Conservation (phyloP, 805 yeast species). For the Candida sonorensis region DNA sequence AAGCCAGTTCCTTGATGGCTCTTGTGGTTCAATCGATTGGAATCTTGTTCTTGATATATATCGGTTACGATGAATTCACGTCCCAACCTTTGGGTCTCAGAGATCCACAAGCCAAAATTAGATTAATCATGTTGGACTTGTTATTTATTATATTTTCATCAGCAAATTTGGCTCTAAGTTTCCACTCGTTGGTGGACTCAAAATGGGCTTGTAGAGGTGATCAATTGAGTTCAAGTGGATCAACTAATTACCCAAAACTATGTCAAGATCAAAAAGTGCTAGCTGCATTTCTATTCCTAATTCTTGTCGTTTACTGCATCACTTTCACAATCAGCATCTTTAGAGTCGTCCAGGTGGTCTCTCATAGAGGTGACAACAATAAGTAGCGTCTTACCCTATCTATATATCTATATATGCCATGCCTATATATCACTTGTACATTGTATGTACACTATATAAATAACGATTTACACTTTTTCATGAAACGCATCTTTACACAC, state of each 20-base stretch:
- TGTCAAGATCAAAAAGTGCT: conserved; percentile 76
- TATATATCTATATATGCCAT: background rate
- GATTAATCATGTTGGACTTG: conserved; percentile 73
- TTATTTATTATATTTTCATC: conserved; percentile 83
- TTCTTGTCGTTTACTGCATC: conserved; percentile 74
- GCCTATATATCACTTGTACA: too few relatives aligned
- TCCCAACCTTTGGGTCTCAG: conserved; percentile 91
- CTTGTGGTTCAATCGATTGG: conserved; percentile 78
- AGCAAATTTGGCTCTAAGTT: conserved; percentile 81
- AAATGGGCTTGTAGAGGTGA: conserved; percentile 66
- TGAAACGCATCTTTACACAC: too few relatives aligned
- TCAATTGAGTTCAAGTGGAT: background rate
- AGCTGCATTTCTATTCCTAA: conserved; percentile 71
- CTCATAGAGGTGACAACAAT: conserved; percentile 7
- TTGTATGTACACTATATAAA: too few relatives aligned
- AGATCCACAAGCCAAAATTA: conserved; percentile 75
- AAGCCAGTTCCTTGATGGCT: conserved; percentile 91
- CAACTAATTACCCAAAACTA: conserved; percentile 35
- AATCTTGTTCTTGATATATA: conserved; percentile 66
- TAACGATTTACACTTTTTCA: too few relatives aligned
- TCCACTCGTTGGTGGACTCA: conserved; percentile 72
- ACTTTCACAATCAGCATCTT: conserved; percentile 80
- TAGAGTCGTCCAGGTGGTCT: conserved; percentile 69
- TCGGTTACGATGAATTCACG: conserved; percentile 84
- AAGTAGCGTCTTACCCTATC: background rate